phyloP scores from a whole-genome alignment of 306 rosid species.

The Vicia faba region DNA sequence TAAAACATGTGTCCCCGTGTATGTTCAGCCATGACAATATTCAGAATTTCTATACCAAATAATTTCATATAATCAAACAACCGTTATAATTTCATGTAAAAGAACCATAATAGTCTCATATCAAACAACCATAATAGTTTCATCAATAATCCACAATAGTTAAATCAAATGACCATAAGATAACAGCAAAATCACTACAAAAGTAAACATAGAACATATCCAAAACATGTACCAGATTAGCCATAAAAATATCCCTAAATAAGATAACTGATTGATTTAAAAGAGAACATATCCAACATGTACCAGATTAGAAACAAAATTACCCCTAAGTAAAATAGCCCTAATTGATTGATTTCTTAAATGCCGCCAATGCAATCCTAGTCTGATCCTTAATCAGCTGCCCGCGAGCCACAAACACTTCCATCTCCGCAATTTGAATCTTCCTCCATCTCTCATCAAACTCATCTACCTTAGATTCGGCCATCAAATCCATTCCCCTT shows the following conservation, averaged over 20 bases:
- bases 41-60: background rate
- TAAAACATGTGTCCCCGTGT: background rate
- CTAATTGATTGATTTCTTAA: conserved; percentile 41
- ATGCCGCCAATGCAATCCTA: conserved; percentile 47
- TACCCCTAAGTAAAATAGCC: conserved; percentile 13
- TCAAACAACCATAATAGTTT: background rate
- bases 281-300: background rate
- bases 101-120: too few relatives aligned
- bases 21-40: background rate
- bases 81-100: background rate
- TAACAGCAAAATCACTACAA: background rate
- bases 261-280: conserved; percentile 30
- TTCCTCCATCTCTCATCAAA: conserved; percentile 58
- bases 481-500: conserved; percentile 48
- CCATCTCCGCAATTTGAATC: conserved; percentile 51
- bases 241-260: background rate
- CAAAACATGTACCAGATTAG: background rate
- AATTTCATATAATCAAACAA: background rate
- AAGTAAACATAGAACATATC: background rate
- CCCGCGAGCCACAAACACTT: conserved; percentile 41
- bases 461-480: conserved; percentile 46
- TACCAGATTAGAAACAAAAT: background rate
- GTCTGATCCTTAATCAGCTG: conserved; percentile 46
- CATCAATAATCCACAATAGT: too few relatives aligned
- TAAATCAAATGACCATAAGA: background rate